Evolutionary conservation across 352 stramenopile species (phyloP).

Genomic region (Blastocystis sp.): DNA sequence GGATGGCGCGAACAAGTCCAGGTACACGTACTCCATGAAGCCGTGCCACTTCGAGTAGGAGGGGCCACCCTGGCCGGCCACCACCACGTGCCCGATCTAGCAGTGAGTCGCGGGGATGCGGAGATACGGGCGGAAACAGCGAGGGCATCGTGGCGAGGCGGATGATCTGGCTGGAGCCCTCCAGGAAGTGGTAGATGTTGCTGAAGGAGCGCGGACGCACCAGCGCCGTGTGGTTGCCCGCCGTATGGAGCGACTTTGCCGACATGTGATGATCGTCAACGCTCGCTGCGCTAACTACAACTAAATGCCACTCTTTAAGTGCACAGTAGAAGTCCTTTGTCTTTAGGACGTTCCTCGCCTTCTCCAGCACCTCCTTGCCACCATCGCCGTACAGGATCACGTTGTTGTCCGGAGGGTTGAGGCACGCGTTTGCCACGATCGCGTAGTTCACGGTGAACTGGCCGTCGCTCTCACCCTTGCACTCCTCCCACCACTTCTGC

Average conservation of each 20-base stretch:
- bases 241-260: background rate
- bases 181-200: conserved; percentile 65
- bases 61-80: background rate
- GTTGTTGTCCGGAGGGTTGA: background rate
- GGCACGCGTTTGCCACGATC: conserved; percentile 24
- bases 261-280: background rate
- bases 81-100: conserved; percentile 34
- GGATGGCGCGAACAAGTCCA: conserved; percentile 40
- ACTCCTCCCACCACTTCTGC: background rate
- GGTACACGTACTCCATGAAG: conserved; percentile 63
- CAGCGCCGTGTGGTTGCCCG: conserved; percentile 30
- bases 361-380: background rate
- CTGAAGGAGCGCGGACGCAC: conserved; percentile 25
- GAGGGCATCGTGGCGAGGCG: conserved; percentile 13
- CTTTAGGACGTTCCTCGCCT: background rate
- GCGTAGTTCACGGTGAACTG: conserved; percentile 13
- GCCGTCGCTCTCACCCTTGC: background rate
- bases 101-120: background rate
- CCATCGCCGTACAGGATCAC: conserved; percentile 12
- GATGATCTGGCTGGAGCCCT: conserved; percentile 47
- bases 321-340: conserved; percentile 49
- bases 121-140: conserved; percentile 4
- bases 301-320: background rate
- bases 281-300: background rate
- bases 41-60: conserved; percentile 3